Base-by-base conservation (phyloP, 495 filamentous ascomycete genomes). In the Trichoderma asperelloides region DNA sequence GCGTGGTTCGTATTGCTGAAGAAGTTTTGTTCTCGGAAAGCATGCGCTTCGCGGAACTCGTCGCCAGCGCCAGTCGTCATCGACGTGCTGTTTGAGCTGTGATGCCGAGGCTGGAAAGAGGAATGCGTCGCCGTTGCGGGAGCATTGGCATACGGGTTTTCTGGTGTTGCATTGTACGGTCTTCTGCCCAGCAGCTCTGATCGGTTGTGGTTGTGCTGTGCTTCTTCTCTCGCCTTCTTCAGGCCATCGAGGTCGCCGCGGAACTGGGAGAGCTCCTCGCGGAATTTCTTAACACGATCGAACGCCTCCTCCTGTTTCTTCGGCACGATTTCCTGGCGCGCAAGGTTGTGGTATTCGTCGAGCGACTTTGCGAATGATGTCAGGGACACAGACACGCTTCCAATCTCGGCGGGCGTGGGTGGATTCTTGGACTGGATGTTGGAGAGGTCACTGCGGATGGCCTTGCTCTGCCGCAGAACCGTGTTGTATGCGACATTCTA, bases 11-110 rank as follows among this genome's bases (percentile, higher is more conserved):
- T 93, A 66, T 79, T 86, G 12, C 80, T 73, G 68, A 97, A 88
- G 82, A 99, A 99, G 66, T 83, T 86, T 70, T 96, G 90, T 76
- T 99, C 95, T 47, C 93, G 85, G 68, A 97, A 81, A n/a, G 91
- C 91, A 73, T 97, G 92, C 8, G 81, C 77, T 77, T 96, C 93
- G 49, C 93, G 85, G 41, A 76, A 83, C 60, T 85, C 84, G 70
- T 92, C 89, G 8, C 80, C 78, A 57, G 77, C 78, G 25, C 77
- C 77, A 65, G 85, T 79, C 49, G 82, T 86, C 51, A 87, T 80
- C 45, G 83, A 81, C 5, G 85, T 82, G 81, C 5, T 68, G 69
- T 63, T 74, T 72, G 0, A 72, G 74, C 0, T 62, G 67, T 65
- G 74, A 75, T 63, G 69, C 73, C 64, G 64, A 9, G 64, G 64